phyloP scores from a whole-genome alignment of 108 stramenopile genomes.

The Cyclotella choctawhatcheeana region DNA sequence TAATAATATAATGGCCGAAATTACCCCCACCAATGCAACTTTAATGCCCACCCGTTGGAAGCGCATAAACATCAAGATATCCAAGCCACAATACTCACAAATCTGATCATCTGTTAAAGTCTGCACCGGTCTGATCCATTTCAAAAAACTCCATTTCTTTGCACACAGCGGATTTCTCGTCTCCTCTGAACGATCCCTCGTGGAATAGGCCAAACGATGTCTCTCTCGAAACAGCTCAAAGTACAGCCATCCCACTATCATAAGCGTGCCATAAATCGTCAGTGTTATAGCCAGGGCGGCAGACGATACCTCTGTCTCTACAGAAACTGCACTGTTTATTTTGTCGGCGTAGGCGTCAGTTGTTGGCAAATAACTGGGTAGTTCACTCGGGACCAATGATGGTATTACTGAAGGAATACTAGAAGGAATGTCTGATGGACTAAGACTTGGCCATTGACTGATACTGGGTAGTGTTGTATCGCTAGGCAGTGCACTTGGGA shows the following conservation, averaged over 20 bases:
- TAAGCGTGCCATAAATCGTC: background rate
- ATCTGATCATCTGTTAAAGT: conserved; percentile 4
- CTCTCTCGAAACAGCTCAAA: background rate
- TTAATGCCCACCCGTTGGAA: background rate
- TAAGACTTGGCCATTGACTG: too few relatives aligned
- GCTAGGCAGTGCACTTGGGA: too few relatives aligned
- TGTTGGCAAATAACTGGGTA: too few relatives aligned
- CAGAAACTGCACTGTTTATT: too few relatives aligned
- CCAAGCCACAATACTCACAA: conserved; percentile 1
- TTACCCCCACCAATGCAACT: background rate
- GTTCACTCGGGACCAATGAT: too few relatives aligned
- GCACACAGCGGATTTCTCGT: background rate
- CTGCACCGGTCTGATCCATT: conserved; percentile 4
- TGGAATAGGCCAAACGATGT: background rate
- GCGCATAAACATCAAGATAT: conserved; percentile 1
- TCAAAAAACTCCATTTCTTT: background rate
- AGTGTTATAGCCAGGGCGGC: background rate
- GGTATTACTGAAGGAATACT: too few relatives aligned
- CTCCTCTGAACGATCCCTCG: conserved; percentile 1
- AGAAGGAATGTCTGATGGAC: too few relatives aligned
- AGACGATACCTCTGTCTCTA: conserved; percentile 1
- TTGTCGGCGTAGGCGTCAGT: too few relatives aligned
- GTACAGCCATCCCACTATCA: background rate
- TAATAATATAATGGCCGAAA: background rate
- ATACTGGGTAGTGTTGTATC: too few relatives aligned